A percentile compares a stretch with the other conserved stretches of the same genome.
Conservation (phyloP, 306 rosid genomes). For the Prunus davidiana region DNA sequence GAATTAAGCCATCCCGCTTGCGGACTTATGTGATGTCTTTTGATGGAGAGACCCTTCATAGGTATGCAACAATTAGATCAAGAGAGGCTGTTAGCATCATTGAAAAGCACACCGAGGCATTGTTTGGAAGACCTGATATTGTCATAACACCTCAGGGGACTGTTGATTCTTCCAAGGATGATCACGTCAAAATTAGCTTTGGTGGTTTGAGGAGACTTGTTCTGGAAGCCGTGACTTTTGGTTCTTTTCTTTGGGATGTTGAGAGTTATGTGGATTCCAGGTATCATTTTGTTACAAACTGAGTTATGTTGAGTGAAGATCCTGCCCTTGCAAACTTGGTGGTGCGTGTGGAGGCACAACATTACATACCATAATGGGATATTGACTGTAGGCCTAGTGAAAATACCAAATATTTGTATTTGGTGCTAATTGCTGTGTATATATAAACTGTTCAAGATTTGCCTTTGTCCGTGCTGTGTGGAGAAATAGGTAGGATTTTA, state of each 20-base stretch:
- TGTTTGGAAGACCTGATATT: slow-evolving; percentile 83
- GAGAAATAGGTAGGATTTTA: neutral
- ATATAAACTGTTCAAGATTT: slow-evolving; percentile 9
- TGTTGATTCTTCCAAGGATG: slow-evolving; percentile 64
- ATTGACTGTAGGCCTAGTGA: slow-evolving; percentile 20
- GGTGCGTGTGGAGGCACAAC: slow-evolving; percentile 8
- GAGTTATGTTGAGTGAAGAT: slow-evolving; percentile 19
- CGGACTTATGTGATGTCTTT: slow-evolving; percentile 84
- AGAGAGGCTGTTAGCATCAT: slow-evolving; percentile 80
- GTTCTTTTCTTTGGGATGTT: slow-evolving; percentile 92
- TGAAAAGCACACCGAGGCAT: slow-evolving; percentile 89
- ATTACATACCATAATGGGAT: slow-evolving; percentile 15
- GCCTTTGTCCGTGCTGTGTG: neutral
- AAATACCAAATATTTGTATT: neutral
- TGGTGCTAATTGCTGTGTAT: slow-evolving; percentile 32
- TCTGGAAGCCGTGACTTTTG: slow-evolving; percentile 87
- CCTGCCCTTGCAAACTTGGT: slow-evolving; percentile 14
- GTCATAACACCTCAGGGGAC: slow-evolving; percentile 59
- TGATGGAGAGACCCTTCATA: slow-evolving; percentile 83
- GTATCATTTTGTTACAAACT: slow-evolving; percentile 77
- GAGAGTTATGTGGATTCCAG: slow-evolving; percentile 88
- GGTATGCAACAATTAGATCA: slow-evolving; percentile 84
- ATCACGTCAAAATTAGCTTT: slow-evolving; percentile 71
- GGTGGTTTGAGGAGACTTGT: slow-evolving; percentile 79
- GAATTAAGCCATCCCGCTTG: slow-evolving; percentile 54